These are phyloP conservation scores for Suillus sp. DNA, from an alignment of 768 basidiomycete species.

Conservation along the genomic window DNA sequence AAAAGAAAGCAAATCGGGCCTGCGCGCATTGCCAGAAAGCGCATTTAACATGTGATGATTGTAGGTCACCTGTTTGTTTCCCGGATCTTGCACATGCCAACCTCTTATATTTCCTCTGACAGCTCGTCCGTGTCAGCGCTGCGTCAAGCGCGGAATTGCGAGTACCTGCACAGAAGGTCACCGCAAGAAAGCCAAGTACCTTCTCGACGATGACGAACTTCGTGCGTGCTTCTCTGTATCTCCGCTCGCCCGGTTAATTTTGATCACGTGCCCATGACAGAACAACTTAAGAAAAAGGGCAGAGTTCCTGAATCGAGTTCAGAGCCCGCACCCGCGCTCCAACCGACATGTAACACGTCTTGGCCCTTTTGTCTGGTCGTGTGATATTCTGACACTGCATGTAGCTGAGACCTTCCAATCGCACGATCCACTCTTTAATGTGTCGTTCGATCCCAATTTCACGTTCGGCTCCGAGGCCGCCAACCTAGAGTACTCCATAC, in stretches of 20 bases:
- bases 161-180: conserved; percentile 91
- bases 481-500: conserved; percentile 92
- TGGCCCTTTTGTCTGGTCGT: conserved; percentile 1
- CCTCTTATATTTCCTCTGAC: conserved; percentile 17
- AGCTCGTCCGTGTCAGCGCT: conserved; percentile 97
- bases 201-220: conserved; percentile 91
- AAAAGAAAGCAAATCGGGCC: conserved; percentile 93
- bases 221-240: conserved; percentile 47
- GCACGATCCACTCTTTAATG: conserved; percentile 60
- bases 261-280: conserved; percentile 39
- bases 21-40: conserved; percentile 97
- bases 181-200: conserved; percentile 97
- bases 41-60: conserved; percentile 97
- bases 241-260: conserved; percentile 5
- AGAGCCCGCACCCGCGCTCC: conserved; percentile 30
- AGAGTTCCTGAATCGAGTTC: conserved; percentile 29
- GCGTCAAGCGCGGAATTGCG: conserved; percentile 90
- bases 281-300: conserved; percentile 37
- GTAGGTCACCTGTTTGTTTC: conserved; percentile 50
- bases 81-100: conserved; percentile 17
- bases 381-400: conserved; percentile 18
- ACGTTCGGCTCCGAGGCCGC: conserved; percentile 88
- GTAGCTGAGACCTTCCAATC: conserved; percentile 55
- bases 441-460: conserved; percentile 58
- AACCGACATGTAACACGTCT: conserved; percentile 34